Evolutionary conservation across 169 alveolate species (phyloP), one percentile per base, ranked within the genome.

Genomic region (Eimeria nieschulzi): DNA sequence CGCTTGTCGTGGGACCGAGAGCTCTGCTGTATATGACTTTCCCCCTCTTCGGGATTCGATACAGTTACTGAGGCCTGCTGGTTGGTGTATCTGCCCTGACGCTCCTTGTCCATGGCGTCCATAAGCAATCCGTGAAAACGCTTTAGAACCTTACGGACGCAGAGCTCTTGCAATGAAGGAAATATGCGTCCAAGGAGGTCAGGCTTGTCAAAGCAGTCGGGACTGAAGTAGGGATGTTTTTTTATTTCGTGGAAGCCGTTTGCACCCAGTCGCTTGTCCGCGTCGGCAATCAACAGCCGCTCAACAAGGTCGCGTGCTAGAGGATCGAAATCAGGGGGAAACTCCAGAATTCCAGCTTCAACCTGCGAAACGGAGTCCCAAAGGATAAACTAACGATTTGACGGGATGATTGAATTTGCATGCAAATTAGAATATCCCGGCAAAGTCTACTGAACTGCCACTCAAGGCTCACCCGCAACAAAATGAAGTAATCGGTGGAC

Each of bases 401-500:
- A 71, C 13, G 13, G n/a, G n/a, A 59, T 59, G n/a, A 59, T 13
- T 59, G n/a, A 59, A 59, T 59, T 10, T 59, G n/a, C n/a, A 2
- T 59, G n/a, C n/a, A 59, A 13, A 59, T 59, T 59, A 59, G 13
- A 59, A 59, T 59, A 17, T 15, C 68, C 15, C 15, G 3, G 46
- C 46, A 33, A 33, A 33, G 46, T 33, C 46, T 3, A 33, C 46
- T 33, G 3, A 33, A 33, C 0, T 33, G 46, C 46, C 46, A 33
- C 46, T 33, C 46, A 33, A 33, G 61, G 75, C 75, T 92, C 33
- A 95, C 95, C 73, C 88, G 84, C 46, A 95, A 94, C 79, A 92
- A 92, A 9, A 96, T 86, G 94, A 95, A 96, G 92, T 96, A 95
- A 64, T 92, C 94, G 25, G 97, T 94, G 10, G 97, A 94, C 9